A percentile compares a stretch with the other conserved stretches of the same genome.
These are phyloP conservation scores for Penicillium expansum DNA, from an alignment of 2,329 filamentous ascomycete genomes.

Conservation along the genomic window DNA sequence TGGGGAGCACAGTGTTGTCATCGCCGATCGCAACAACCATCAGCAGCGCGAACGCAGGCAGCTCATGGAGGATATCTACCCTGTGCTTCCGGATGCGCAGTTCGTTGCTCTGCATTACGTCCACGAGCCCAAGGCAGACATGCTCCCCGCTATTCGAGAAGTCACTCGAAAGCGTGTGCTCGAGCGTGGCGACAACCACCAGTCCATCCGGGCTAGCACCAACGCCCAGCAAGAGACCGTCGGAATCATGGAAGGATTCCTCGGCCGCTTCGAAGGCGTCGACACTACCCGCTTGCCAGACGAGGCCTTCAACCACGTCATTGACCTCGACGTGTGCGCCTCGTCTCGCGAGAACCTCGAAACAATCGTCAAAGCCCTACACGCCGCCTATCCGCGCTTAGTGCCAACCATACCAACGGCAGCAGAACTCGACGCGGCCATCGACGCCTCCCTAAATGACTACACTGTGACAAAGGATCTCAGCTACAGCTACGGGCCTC, in stretches of 20 bases:
- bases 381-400: slow-evolving; percentile 74
- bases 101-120: slow-evolving; percentile 87
- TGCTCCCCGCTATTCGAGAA: slow-evolving; percentile 69
- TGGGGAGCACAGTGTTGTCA: slow-evolving; percentile 65
- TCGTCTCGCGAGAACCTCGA: slow-evolving; percentile 86
- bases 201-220: slow-evolving; percentile 86
- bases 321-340: slow-evolving; percentile 74
- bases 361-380: slow-evolving; percentile 67
- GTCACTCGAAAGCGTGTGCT: slow-evolving; percentile 78
- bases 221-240: slow-evolving; percentile 72
- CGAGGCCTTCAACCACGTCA: slow-evolving; percentile 75
- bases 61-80: slow-evolving; percentile 73
- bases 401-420: slow-evolving; percentile 63
- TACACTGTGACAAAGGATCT: slow-evolving; percentile 78
- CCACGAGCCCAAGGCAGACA: slow-evolving; percentile 61
- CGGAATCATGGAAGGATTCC: slow-evolving; percentile 92
- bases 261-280: slow-evolving; percentile 78
- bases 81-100: slow-evolving; percentile 60
- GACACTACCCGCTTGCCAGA: slow-evolving; percentile 69
- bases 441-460: slow-evolving; percentile 69
- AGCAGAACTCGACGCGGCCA: slow-evolving; percentile 75
- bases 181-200: slow-evolving; percentile 88
- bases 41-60: slow-evolving; percentile 83
- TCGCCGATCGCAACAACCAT: slow-evolving; percentile 94
- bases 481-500: slow-evolving; percentile 43